phyloP scores from a whole-genome alignment of 2,329 filamentous ascomycete species.

The Colletotrichum sp. region DNA sequence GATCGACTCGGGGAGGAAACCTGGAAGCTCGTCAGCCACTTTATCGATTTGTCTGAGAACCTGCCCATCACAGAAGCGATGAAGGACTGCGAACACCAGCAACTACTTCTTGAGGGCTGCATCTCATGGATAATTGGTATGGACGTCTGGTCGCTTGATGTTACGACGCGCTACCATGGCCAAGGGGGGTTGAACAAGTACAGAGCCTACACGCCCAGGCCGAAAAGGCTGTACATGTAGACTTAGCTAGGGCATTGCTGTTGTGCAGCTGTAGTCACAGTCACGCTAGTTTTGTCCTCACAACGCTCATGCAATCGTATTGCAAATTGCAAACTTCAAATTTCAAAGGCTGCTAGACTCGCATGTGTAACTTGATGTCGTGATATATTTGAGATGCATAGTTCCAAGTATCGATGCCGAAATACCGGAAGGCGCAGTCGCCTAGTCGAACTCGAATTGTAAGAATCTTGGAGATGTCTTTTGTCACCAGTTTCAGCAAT shows the following conservation, averaged over 20 bases:
- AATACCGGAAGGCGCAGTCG: not conserved
- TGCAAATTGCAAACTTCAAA: not conserved
- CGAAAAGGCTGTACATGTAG: not conserved
- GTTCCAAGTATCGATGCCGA: not conserved
- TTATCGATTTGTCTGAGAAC: not conserved
- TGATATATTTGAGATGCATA: not conserved
- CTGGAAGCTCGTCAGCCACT: not conserved
- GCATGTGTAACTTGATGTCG: not conserved
- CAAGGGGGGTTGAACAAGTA: not conserved
- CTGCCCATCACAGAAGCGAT: not conserved
- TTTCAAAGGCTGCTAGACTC: accelerated
- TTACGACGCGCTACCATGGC: not conserved
- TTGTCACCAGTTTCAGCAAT: not conserved
- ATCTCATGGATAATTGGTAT: not conserved
- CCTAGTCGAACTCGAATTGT: too few species aligned
- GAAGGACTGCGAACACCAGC: not conserved
- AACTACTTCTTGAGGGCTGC: not conserved
- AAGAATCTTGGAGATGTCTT: not conserved
- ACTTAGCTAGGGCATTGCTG: not conserved
- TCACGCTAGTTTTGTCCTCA: too few species aligned
- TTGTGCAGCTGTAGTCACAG: not conserved
- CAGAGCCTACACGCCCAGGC: not conserved
- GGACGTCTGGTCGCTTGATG: not conserved
- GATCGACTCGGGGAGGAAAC: not conserved
- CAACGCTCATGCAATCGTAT: too few species aligned